phyloP scores from a whole-genome alignment of 331 rosid genomes.

The Quercus lobata region DNA sequence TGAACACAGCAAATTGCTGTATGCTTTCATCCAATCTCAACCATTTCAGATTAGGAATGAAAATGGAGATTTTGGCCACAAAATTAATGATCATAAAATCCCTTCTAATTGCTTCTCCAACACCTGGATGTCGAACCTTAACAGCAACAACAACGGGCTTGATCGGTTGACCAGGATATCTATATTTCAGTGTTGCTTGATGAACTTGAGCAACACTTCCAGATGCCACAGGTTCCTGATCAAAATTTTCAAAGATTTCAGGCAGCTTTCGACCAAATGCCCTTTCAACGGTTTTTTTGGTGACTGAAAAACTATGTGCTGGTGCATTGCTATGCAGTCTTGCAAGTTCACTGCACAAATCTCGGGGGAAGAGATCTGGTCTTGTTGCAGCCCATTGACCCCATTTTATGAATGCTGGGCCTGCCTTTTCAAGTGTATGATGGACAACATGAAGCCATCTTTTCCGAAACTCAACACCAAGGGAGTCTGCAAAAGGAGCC shows the following conservation, averaged over 20 bases:
- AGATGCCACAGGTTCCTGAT: slow-evolving; percentile 75
- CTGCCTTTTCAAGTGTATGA: slow-evolving; percentile 63
- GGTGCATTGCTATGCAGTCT: slow-evolving; percentile 79
- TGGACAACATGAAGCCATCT: slow-evolving; percentile 59
- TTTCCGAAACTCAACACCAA: slow-evolving; percentile 53
- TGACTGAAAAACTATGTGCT: slow-evolving; percentile 59
- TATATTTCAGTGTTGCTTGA: slow-evolving; percentile 67
- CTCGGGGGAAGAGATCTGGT: slow-evolving; percentile 76
- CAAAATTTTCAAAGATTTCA: slow-evolving; percentile 71
- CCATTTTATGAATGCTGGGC: slow-evolving; percentile 84
- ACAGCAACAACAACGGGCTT: slow-evolving; percentile 74
- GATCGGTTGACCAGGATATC: slow-evolving; percentile 56
- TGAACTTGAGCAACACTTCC: slow-evolving; percentile 93
- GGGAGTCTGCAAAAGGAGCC: slow-evolving; percentile 56
- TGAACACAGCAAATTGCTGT: slow-evolving; percentile 65
- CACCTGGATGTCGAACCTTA: slow-evolving; percentile 84
- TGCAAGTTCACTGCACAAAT: slow-evolving; percentile 67
- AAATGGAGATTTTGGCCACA: slow-evolving; percentile 44
- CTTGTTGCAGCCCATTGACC: slow-evolving; percentile 94
- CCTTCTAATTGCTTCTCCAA: slow-evolving; percentile 72
- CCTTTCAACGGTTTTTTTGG: slow-evolving; percentile 57
- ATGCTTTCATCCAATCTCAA: slow-evolving; percentile 75
- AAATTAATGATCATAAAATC: slow-evolving; percentile 58
- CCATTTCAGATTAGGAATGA: slow-evolving; percentile 60
- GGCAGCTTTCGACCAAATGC: slow-evolving; percentile 68